A percentile compares a stretch with the other conserved stretches of the same genome.
phyloP scores from a whole-genome alignment of 2,329 filamentous ascomycete species.

The Penicillium sp. region DNA sequence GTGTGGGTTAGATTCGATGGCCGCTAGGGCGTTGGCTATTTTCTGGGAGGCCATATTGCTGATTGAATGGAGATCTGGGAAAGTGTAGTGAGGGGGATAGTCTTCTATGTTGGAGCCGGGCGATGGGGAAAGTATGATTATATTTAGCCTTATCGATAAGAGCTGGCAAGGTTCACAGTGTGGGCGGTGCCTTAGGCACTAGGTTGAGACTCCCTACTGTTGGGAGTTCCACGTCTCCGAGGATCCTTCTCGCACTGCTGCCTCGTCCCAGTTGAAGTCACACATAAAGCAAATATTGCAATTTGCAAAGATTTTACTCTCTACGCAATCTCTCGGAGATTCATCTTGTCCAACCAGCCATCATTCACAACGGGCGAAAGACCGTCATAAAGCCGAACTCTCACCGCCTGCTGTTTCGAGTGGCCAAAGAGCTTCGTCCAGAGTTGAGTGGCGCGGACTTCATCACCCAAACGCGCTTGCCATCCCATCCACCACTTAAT shows the following conservation, averaged over 20 bases:
- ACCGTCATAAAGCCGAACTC: neutral
- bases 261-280: neutral
- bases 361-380: neutral
- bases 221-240: neutral
- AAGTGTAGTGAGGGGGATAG: neutral
- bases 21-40: constrained; percentile 48
- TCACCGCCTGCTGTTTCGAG: constrained; percentile 6
- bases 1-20: constrained; percentile 49
- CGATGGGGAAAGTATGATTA: constrained; percentile 3
- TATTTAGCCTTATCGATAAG: constrained; percentile 11
- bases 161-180: neutral
- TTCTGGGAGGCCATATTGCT: constrained; percentile 49
- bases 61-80: neutral
- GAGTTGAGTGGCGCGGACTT: constrained; percentile 8
- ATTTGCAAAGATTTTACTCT: neutral
- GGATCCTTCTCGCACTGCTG: neutral
- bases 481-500: neutral
- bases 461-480: neutral
- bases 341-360: neutral
- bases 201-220: neutral
- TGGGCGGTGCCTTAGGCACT: neutral
- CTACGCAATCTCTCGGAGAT: neutral
- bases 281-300: neutral
- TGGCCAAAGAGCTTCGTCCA: constrained; percentile 6
- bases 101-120: neutral